Conservation (phyloP, 2,329 filamentous ascomycete species). For the Madurella mycetomatis region DNA sequence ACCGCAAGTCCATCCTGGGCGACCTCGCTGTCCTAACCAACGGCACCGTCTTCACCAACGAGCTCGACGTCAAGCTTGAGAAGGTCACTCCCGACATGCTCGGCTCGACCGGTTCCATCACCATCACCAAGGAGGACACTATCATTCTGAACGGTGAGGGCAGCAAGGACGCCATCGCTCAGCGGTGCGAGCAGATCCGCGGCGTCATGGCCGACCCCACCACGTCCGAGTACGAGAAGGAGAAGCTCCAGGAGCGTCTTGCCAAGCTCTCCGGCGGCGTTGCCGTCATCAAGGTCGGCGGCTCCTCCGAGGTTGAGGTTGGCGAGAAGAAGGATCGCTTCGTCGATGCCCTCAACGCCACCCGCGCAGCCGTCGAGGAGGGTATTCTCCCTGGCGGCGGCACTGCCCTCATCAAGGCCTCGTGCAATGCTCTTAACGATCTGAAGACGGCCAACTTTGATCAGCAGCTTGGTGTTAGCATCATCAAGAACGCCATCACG, state of each 20-base stretch:
- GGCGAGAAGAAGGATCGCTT: constrained; percentile 99
- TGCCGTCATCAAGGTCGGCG: constrained; percentile 98
- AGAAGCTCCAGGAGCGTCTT: constrained; percentile 99
- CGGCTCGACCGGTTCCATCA: constrained; percentile 95
- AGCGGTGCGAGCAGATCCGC: constrained; percentile 98
- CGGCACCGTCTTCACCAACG: constrained; percentile 94
- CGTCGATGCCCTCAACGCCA: constrained; percentile 96
- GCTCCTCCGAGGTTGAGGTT: constrained; percentile 96
- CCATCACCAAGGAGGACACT: constrained; percentile 99
- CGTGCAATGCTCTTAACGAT: constrained; percentile 76
- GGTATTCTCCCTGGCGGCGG: constrained; percentile 98
- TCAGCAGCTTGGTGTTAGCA: constrained; percentile 96
- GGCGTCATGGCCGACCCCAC: constrained; percentile 90
- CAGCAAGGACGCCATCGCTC: constrained; percentile 85
- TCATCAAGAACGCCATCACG: constrained; percentile 97
- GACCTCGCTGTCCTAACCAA: constrained; percentile 95
- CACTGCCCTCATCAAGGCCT: constrained; percentile 95
- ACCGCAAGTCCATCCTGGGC: constrained; percentile 99
- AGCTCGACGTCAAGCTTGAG: constrained; percentile 98
- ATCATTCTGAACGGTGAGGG: constrained; percentile 97
- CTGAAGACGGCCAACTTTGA: constrained; percentile 95
- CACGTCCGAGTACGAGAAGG: constrained; percentile 99
- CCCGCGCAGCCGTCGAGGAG: constrained; percentile 96
- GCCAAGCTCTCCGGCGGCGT: constrained; percentile 99
- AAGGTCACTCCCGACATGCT: constrained; percentile 96